These are phyloP conservation scores for Helicocarpus griseus DNA, from an alignment of 2,329 filamentous ascomycete species.

Conservation along the genomic window DNA sequence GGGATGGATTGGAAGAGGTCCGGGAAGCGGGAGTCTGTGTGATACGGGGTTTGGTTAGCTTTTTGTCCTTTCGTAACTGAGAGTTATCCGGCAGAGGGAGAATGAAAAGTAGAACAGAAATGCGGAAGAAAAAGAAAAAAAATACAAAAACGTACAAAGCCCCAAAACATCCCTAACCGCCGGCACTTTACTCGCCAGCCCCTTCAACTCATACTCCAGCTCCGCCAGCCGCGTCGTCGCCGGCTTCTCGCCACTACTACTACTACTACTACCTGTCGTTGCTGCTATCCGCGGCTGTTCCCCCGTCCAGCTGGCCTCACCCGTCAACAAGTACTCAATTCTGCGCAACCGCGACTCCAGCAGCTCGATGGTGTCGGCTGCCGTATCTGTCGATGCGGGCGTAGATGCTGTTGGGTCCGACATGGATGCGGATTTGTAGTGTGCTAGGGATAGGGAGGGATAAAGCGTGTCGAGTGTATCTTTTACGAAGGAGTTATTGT, in stretches of 20 bases:
- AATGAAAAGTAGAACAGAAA: slow-evolving; percentile 6
- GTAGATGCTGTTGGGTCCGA: no score
- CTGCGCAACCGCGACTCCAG: slow-evolving; percentile 35
- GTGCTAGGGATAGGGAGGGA: not conserved
- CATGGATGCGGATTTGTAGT: not conserved
- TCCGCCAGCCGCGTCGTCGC: slow-evolving; percentile 28
- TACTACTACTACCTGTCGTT: not conserved
- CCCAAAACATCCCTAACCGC: slow-evolving; percentile 33
- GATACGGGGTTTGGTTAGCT: not conserved
- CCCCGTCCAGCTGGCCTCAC: slow-evolving; percentile 32
- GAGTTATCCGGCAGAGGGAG: slow-evolving; percentile 4
- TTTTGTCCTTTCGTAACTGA: not conserved
- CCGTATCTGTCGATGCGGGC: slow-evolving; percentile 15
- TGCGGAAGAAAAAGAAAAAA: slow-evolving; percentile 9
- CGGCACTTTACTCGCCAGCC: slow-evolving; percentile 28
- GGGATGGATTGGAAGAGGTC: slow-evolving; percentile 31
- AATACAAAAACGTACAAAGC: slow-evolving; percentile 26
- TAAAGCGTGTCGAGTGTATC: not conserved
- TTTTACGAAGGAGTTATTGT: not conserved
- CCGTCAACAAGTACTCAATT: slow-evolving; percentile 36
- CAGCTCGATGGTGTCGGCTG: slow-evolving; percentile 33
- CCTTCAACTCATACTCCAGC: slow-evolving; percentile 29
- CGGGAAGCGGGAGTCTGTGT: slow-evolving; percentile 30
- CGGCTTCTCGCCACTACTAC: slow-evolving; percentile 5
- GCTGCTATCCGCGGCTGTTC: slow-evolving; percentile 17